Evolutionary conservation across 805 yeast genomes (phyloP), one percentile per base, ranked within the genome.

Genomic region (Hermanozyma aechmeae): DNA sequence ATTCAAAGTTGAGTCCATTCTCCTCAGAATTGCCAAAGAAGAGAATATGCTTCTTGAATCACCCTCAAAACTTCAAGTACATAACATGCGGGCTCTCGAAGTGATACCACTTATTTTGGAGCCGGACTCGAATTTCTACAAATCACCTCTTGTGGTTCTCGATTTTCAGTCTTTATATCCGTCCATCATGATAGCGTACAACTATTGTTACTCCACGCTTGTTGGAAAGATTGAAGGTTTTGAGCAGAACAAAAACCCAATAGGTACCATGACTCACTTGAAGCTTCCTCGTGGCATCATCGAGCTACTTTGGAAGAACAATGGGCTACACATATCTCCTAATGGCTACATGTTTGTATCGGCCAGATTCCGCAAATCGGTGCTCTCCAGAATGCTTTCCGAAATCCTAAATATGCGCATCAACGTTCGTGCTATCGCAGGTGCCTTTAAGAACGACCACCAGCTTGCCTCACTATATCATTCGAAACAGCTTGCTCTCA

Each of bases 131-230:
- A 76, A 73, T 13, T 82, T 78, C 40, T 92, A 86, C 50, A 85
- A 83, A 32, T 79, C 89, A 33, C 98, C 98, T 0, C 60, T 92
- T 16, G 71, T 87, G 12, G 97, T 92, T 0, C 56, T 92, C 13
- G 98, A 92, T 50, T 92, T 92, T 46, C 95, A 89, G 44, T 85
- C 96, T 0, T 64, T 92, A 27, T 92, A 92, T 48, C 98, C 98
- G 0, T 87, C 97, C 0, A 66, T 92, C 10, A 71, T 89, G 50
- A 83, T 85, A 47, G 98, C 96, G 0, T 83, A 81, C 51, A 92
- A 92, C 49, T 78, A 83, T 40, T 89, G 95, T 46, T 83, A 74
- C 42, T 76, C 89, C 0, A 82, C 92, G 0, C 47, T 80, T 27
- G 32, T 82, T 2, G 89, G 92, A 1, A 60, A 73, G 31, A 48